phyloP scores from a whole-genome alignment of 73 alveolate species.

The Paramecium tetraurelia region DNA sequence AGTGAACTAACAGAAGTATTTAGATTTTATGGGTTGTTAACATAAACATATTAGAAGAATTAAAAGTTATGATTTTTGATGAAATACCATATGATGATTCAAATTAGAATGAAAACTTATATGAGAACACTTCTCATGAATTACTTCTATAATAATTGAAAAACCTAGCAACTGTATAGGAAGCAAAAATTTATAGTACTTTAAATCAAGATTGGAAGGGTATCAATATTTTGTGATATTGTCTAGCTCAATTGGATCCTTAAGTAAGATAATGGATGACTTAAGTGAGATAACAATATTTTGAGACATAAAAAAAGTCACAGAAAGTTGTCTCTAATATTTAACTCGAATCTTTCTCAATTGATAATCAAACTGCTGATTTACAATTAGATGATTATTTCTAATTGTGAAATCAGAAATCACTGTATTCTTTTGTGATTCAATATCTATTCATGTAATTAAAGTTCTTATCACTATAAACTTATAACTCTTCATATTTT shows the following conservation, averaged over 20 bases:
- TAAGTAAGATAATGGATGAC: background rate
- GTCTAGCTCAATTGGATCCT: background rate
- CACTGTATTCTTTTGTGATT: background rate
- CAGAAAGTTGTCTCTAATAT: background rate
- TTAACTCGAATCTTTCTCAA: background rate
- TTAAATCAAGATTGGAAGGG: background rate
- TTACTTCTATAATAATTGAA: background rate
- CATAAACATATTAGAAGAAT: background rate
- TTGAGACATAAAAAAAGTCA: background rate
- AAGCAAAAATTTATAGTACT: background rate
- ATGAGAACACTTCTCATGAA: background rate
- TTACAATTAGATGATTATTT: background rate
- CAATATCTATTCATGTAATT: background rate
- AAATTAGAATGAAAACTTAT: background rate
- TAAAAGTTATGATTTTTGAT: background rate
- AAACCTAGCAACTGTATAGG: background rate
- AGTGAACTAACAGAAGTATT: constrained; percentile 19
- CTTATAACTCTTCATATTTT: background rate
- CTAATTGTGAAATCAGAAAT: background rate
- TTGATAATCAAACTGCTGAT: background rate
- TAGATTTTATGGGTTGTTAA: background rate
- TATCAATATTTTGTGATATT: background rate
- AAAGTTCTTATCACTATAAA: background rate
- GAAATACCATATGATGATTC: background rate
- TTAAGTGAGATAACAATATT: background rate